phyloP scores from a whole-genome alignment of 768 basidiomycete genomes.

The Brasilioporus rufonigricans region DNA sequence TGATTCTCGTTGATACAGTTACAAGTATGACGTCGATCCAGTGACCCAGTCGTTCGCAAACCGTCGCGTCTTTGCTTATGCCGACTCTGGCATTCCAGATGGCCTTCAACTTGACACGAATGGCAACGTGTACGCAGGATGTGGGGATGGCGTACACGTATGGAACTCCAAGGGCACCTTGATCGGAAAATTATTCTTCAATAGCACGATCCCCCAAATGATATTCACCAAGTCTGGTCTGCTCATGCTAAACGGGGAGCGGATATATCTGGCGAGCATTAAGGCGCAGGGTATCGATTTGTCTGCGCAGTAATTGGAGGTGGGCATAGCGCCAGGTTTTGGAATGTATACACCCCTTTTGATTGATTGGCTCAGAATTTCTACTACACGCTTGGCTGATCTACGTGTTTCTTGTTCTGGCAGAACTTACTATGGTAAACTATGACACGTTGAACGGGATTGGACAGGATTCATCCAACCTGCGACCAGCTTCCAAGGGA shows the following conservation, averaged over 20 bases:
- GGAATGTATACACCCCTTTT: no score
- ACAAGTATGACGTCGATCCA: constrained; percentile 64
- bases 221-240: constrained; percentile 41
- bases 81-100: constrained; percentile 43
- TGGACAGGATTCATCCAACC: no score
- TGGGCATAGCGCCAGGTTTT: no score
- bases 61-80: background rate
- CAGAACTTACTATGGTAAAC: no score
- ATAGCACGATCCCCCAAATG: constrained; percentile 35
- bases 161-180: constrained; percentile 54
- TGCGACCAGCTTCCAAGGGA: no score
- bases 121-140: constrained; percentile 66
- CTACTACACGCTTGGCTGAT: no score
- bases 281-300: constrained; percentile 27
- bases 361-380: no score
- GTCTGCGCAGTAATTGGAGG: background rate
- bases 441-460: no score
- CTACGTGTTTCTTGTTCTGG: no score
- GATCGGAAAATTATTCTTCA: constrained; percentile 30
- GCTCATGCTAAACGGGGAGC: constrained; percentile 39
- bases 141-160: constrained; percentile 66
- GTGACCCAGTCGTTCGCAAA: constrained; percentile 3
- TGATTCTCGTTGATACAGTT: constrained; percentile 36
- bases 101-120: constrained; percentile 62
- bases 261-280: constrained; percentile 38